Conservation (phyloP, 139 green algal species). For the Monoraphidium neglectum region DNA sequence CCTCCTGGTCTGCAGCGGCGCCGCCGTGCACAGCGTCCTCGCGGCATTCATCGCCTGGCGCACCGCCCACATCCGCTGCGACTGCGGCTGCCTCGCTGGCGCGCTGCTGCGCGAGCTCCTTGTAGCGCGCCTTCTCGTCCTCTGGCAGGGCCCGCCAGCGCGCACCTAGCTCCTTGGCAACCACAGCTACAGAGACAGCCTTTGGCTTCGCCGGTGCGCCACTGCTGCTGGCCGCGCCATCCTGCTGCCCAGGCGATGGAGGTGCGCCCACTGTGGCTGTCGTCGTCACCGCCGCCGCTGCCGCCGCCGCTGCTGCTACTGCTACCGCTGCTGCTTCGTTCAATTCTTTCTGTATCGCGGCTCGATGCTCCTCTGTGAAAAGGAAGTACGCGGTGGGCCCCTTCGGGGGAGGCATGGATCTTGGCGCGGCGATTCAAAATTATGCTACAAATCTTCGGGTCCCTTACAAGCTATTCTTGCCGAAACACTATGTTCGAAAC, state of each 20-base stretch:
- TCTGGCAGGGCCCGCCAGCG: conserved; percentile 60
- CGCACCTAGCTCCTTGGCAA: conserved; percentile 67
- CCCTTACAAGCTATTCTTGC: too few species aligned
- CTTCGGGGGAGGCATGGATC: background rate
- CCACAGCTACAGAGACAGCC: conserved; percentile 34
- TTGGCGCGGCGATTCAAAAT: too few species aligned
- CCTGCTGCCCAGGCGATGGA: background rate
- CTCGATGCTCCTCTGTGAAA: conserved; percentile 47
- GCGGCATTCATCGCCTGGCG: background rate
- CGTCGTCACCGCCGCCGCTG: conserved; percentile 16
- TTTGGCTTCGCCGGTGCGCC: background rate
- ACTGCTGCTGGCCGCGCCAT: background rate
- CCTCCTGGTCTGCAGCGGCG: background rate
- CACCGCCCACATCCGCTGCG: conserved; percentile 15
- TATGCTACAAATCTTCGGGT: too few species aligned
- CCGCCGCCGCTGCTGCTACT: background rate
- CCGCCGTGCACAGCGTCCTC: background rate
- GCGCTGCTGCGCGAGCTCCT: conserved; percentile 34
- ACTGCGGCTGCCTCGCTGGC: background rate
- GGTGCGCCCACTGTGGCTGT: too few species aligned
- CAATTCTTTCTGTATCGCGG: conserved; percentile 8
- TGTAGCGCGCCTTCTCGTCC: conserved; percentile 60
- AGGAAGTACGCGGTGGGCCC: conserved; percentile 51
- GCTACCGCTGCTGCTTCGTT: background rate
- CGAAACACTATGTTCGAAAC: too few species aligned